Percentiles rank a stretch among this genome's conserved stretches.
phyloP scores from a whole-genome alignment of 495 filamentous ascomycete genomes.

The Aspergillus cavernicola region DNA sequence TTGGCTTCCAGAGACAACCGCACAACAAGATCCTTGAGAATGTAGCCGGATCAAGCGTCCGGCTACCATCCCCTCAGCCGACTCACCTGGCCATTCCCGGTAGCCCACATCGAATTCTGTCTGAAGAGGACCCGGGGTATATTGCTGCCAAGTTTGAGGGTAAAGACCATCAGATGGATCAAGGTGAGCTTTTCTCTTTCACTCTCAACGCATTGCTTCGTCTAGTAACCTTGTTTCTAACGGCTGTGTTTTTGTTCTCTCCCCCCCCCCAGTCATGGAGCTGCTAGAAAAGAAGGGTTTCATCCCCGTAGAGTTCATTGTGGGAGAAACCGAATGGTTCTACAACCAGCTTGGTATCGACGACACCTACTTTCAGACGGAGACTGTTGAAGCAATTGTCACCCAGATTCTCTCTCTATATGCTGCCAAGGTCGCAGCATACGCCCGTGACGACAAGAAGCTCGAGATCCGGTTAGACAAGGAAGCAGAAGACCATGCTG shows the following conservation, averaged over 20 bases:
- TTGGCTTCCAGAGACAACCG: slow-evolving; percentile 46
- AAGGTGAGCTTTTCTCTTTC: slow-evolving; percentile 52
- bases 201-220: too few species aligned
- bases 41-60: slow-evolving; percentile 53
- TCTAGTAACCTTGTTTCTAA: not conserved
- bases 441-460: slow-evolving; percentile 86
- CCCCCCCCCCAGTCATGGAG: slow-evolving; percentile 58
- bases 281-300: slow-evolving; percentile 73
- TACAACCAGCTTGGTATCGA: slow-evolving; percentile 97
- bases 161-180: slow-evolving; percentile 88
- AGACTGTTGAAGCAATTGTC: slow-evolving; percentile 80
- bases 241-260: too few species aligned
- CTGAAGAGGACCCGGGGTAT: slow-evolving; percentile 91
- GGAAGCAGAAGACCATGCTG: slow-evolving; percentile 90
- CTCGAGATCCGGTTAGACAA: slow-evolving; percentile 94
- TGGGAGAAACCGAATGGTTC: slow-evolving; percentile 89
- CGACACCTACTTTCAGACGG: slow-evolving; percentile 97
- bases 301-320: slow-evolving; percentile 79
- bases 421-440: slow-evolving; percentile 94
- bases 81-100: slow-evolving; percentile 80
- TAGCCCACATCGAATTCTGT: slow-evolving; percentile 61
- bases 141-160: slow-evolving; percentile 93
- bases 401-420: slow-evolving; percentile 95
- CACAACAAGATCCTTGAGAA: slow-evolving; percentile 64
- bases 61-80: slow-evolving; percentile 83